phyloP scores from a whole-genome alignment of 2,329 filamentous ascomycete species.

The Trichoderma guizhouense region DNA sequence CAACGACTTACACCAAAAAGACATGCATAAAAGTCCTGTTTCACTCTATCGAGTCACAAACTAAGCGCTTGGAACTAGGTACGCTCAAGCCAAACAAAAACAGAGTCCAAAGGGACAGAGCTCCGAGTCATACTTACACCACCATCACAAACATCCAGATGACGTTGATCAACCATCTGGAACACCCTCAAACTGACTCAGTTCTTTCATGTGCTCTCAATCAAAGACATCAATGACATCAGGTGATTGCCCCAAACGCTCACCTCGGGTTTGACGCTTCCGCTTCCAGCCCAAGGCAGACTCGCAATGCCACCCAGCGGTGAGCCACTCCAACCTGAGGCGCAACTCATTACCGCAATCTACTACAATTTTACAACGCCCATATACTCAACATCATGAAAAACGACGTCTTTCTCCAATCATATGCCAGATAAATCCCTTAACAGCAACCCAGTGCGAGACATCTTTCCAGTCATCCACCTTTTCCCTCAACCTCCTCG shows the following conservation, averaged over 20 bases:
- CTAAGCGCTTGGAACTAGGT: background rate
- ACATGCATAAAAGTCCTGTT: background rate
- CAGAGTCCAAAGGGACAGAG: background rate
- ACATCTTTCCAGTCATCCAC: background rate
- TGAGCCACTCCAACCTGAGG: background rate
- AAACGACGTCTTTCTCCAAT: background rate
- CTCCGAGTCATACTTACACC: background rate
- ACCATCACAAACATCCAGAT: background rate
- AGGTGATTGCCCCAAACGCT: background rate
- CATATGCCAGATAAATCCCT: background rate
- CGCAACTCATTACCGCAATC: background rate
- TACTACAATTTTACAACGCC: background rate
- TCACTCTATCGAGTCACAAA: background rate
- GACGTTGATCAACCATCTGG: background rate
- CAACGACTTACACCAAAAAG: background rate
- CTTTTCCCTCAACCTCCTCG: background rate
- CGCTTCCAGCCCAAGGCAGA: slow-evolving; percentile 7
- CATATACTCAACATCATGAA: background rate
- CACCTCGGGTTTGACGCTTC: background rate
- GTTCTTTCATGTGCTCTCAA: background rate
- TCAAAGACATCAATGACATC: background rate
- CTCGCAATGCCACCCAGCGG: background rate
- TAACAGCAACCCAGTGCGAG: slow-evolving; percentile 13
- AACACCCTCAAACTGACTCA: background rate
- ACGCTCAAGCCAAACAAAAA: background rate